Base-by-base conservation (phyloP, 129 eudicot genomes). In the Pittosporum tobira region DNA sequence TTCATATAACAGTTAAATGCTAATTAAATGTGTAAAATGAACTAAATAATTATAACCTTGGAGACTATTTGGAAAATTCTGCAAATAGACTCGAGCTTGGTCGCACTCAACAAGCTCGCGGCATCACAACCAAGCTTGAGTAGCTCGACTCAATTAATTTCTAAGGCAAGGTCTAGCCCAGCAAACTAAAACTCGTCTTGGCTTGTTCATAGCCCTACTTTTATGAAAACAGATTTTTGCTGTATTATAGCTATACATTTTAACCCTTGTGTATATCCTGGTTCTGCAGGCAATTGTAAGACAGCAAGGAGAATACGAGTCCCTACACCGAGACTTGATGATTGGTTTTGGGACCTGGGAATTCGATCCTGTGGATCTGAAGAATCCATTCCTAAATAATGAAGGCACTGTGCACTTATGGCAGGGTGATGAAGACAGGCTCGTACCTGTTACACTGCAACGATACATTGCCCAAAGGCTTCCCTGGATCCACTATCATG, bases 271-370 rank as follows among this genome's bases (percentile, higher is more conserved):
- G 30, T 19, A 19, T 30, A 29, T 44, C 14, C 26, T 23, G 43
- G 37, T 18, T 55, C 15, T 3, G 25, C 53, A 76, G 81, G 63
- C 58, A 34, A 38, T 66, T 4, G 30, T 49, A 27, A 52, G 38
- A 19, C 81, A 78, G 24, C 84, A 65, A 56, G 84, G 84, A 10
- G 67, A 42, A 6, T 53, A 51, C 14, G 84, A 78, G 50, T 69
- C 73, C 21, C 31, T 78, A 29, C 67, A 64, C 59, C 63, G 80
- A 1, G 84, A 78, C 59, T 13, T 78, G 71, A 69, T 69, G 23
- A 48, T 70, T 6, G 75, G 74, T 12, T 73, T 59, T 36, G 73
- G 84, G 1, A 64, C 45, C 4, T 78, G 80, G 80, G 84, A 78
- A 44, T 74, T 78, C 3, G 69, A 70, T 52, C 84, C 84, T 0